phyloP scores from a whole-genome alignment of 2,329 filamentous ascomycete genomes.

The Pseudofabraea citricarpa region DNA sequence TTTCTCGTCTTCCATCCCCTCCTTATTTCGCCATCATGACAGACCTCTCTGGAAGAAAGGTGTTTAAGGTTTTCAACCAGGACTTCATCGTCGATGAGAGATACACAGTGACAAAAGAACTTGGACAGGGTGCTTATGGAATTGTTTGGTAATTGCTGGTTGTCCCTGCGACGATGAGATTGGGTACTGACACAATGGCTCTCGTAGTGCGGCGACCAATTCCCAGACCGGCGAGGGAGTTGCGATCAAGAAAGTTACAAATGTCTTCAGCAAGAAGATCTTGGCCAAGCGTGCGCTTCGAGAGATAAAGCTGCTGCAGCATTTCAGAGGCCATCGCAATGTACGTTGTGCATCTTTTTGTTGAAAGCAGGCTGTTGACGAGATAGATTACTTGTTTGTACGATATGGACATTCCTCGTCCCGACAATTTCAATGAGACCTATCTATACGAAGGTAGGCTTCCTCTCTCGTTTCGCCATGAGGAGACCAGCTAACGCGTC shows the following conservation, averaged over 20 bases:
- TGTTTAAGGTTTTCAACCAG: constrained; percentile 99
- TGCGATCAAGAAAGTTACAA: constrained; percentile 99
- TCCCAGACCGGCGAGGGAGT: constrained; percentile 87
- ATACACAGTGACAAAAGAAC: constrained; percentile 97
- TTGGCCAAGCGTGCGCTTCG: constrained; percentile 94
- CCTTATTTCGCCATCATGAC: too few relatives aligned
- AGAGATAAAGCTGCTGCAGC: constrained; percentile 97
- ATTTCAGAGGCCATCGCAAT: constrained; percentile 88
- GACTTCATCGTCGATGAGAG: constrained; percentile 98
- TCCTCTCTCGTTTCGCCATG: background rate
- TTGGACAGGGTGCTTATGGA: constrained; percentile 96
- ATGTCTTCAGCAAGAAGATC: constrained; percentile 99
- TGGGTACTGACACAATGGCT: constrained; percentile 19
- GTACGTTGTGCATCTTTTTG: constrained; percentile 56
- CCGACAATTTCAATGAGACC: constrained; percentile 97
- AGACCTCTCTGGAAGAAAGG: constrained; percentile 62
- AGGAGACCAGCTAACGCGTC: constrained; percentile 15
- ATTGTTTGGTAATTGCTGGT: constrained; percentile 99
- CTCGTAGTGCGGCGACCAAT: constrained; percentile 79
- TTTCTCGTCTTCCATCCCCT: too few relatives aligned
- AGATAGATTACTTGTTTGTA: constrained; percentile 93
- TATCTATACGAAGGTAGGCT: constrained; percentile 90
- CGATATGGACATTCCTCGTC: constrained; percentile 98
- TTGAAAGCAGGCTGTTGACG: too few relatives aligned
- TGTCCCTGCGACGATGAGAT: constrained; percentile 30